Percentiles rank a stretch among this genome's conserved stretches.
Evolutionary conservation across 331 rosid genomes (phyloP).

Genomic region (Acacia pycnantha): DNA sequence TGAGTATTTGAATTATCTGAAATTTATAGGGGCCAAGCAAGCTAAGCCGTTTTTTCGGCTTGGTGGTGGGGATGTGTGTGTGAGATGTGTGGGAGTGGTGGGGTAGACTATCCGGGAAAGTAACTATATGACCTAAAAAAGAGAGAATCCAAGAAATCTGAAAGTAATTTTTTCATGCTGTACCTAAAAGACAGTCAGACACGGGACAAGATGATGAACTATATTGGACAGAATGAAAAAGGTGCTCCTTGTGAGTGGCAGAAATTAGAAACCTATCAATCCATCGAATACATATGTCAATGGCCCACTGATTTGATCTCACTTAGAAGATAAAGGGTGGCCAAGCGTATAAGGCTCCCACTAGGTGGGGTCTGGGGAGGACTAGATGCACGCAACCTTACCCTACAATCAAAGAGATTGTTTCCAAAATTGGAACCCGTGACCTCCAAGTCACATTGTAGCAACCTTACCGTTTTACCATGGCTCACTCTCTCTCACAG

Average conservation of each 20-base stretch:
- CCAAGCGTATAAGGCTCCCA: too few species aligned
- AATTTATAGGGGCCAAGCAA: not conserved
- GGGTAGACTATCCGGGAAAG: not conserved
- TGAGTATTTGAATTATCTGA: not conserved
- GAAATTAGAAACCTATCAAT: not conserved
- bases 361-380: too few species aligned
- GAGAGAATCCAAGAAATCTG: slow-evolving; percentile 1
- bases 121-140: not conserved
- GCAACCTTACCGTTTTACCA: too few species aligned
- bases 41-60: not conserved
- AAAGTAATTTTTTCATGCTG: not conserved
- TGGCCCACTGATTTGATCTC: not conserved
- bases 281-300: not conserved
- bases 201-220: slow-evolving; percentile 10
- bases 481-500: not conserved
- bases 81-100: not conserved
- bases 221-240: not conserved
- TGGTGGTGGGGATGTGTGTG: not conserved
- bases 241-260: not conserved
- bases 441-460: too few species aligned
- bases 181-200: not conserved
- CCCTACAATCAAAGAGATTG: too few species aligned
- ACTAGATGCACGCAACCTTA: too few species aligned
- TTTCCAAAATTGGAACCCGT: too few species aligned
- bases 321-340: too few species aligned